Evolutionary conservation across 129 eudicot species (phyloP), one percentile per base, ranked within the genome.

Genomic region (Escallonia rubra): DNA sequence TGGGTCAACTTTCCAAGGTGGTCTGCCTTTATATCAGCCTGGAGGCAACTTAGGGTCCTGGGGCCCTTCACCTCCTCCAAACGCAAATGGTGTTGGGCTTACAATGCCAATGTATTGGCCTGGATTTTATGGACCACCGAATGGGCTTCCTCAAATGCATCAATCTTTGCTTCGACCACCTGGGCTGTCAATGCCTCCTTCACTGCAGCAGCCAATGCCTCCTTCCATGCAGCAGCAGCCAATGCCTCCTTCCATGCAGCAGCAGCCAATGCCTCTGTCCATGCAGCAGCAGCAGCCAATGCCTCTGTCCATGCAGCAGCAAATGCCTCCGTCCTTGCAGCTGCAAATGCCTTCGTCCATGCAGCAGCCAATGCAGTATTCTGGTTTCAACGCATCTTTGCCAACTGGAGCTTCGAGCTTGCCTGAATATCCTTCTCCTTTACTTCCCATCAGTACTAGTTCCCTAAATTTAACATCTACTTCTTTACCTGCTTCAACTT

Each of bases 71-170:
- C 91, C 89, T 39, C 69, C 76, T 59, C 86, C 83, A 63, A 82
- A 72, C 74, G 73, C 81, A 47, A 79, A 69, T 72, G 94, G 83
- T 45, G 69, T 78, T 56, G 93, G 88, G 45, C 82, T 88, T 64
- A 76, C 88, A 56, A 79, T 88, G 90, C 96, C 97, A 65, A 85
- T 91, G 97, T 91, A 91, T 72, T 91, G 97, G 96, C 96, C 86
- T 4, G 96, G 96, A 41, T 87, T 74, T 48, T 88, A 88, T 71
- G 88, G 86, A 4, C 73, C 96, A 16, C 87, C 90, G 42, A 83
- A 78, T 49, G 94, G 87, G 62, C 78, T 85, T 40, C 94, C 96
- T 56, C 96, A 90, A 67, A 15, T 90, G 70, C 91, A 83, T 39
- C 96, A 87, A 61, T 52, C 95, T 63, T 72, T 90, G 78, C 76